These are phyloP conservation scores for Quercus mongolica DNA, from an alignment of 306 rosid genomes.

Conservation along the genomic window DNA sequence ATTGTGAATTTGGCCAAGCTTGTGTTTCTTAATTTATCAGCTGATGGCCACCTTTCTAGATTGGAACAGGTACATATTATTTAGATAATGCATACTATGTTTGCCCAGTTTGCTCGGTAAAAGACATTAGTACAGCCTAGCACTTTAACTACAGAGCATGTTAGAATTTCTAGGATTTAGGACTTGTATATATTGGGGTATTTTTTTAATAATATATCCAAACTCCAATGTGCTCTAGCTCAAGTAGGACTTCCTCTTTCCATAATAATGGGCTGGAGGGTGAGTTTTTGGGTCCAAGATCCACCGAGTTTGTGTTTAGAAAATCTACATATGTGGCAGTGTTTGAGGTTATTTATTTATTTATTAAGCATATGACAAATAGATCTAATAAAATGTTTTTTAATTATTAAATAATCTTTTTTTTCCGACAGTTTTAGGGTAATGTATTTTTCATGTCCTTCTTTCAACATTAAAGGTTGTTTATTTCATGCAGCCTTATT, in stretches of 20 bases:
- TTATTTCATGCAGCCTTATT: conserved; percentile 82
- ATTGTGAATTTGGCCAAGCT: conserved; percentile 2
- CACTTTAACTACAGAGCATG: neutral
- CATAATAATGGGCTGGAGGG: no score
- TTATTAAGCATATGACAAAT: neutral
- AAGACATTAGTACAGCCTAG: neutral
- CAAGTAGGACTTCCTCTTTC: no score
- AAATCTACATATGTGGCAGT: neutral
- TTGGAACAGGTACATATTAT: neutral
- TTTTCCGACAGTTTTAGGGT: neutral
- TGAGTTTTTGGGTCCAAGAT: no score
- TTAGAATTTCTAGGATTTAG: neutral
- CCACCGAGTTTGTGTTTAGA: no score
- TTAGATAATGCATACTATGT: neutral
- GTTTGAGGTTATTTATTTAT: neutral
- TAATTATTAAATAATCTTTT: neutral
- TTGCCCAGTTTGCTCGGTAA: neutral
- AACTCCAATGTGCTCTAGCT: no score
- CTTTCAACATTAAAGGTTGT: conserved; percentile 25
- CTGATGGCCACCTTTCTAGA: neutral
- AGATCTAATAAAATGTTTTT: neutral
- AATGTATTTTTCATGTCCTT: neutral
- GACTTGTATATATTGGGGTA: neutral
- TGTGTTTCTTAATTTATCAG: conserved; percentile 11
- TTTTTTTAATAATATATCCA: neutral